Conservation (phyloP, 1,139 yeast genomes). For the Taiozyma sp. region DNA sequence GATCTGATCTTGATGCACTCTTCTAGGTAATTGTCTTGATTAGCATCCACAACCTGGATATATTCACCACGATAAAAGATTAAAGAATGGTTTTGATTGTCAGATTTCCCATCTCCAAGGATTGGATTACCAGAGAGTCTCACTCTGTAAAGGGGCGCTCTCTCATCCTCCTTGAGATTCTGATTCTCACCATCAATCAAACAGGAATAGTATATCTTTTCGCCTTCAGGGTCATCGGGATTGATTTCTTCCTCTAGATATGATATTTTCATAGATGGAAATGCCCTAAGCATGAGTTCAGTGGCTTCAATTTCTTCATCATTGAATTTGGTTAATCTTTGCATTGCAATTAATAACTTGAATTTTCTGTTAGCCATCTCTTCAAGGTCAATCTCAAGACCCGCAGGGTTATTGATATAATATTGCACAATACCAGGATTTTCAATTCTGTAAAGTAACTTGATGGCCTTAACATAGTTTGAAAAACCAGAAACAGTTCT, state of each 20-base stretch:
- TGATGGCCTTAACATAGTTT: slow-evolving; percentile 65
- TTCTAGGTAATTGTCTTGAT: slow-evolving; percentile 82
- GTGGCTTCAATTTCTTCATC: slow-evolving; percentile 49
- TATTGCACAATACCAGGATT: slow-evolving; percentile 41
- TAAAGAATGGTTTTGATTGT: slow-evolving; percentile 76
- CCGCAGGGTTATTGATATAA: slow-evolving; percentile 30
- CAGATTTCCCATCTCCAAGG: slow-evolving; percentile 86
- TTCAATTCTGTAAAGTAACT: slow-evolving; percentile 60
- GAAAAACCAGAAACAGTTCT: slow-evolving; percentile 74
- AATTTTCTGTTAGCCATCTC: slow-evolving; percentile 59
- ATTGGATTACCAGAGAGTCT: slow-evolving; percentile 80
- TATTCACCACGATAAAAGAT: slow-evolving; percentile 82
- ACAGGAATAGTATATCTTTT: slow-evolving; percentile 48
- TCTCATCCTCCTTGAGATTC: slow-evolving; percentile 35
- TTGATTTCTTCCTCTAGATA: slow-evolving; percentile 47
- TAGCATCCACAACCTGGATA: slow-evolving; percentile 82
- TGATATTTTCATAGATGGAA: slow-evolving; percentile 56
- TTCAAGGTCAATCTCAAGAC: slow-evolving; percentile 38
- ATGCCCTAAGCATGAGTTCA: slow-evolving; percentile 50
- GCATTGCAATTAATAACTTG: slow-evolving; percentile 66
- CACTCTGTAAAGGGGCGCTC: slow-evolving; percentile 47
- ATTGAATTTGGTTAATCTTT: slow-evolving; percentile 48
- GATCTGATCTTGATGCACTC: slow-evolving; percentile 81
- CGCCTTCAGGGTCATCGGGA: slow-evolving; percentile 28
- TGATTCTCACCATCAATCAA: slow-evolving; percentile 49